Evolutionary conservation across 306 rosid species (phyloP).

Genomic region (Quercus glauca): DNA sequence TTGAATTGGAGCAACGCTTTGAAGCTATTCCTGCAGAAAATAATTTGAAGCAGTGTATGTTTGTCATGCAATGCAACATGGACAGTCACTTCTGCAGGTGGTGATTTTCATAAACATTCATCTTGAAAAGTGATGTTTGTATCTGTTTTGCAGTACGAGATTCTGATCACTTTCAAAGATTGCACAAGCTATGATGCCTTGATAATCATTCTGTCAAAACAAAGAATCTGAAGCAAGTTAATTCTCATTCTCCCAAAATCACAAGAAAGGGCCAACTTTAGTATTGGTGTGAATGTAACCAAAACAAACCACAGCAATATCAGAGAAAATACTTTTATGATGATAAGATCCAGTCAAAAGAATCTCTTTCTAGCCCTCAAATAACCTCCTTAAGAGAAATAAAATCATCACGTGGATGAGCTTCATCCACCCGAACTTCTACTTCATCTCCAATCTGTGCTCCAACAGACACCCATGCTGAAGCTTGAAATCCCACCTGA

Average conservation of each 20-base stretch:
- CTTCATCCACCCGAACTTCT: conserved; percentile 69
- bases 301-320: neutral
- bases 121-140: neutral
- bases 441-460: conserved; percentile 80
- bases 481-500: conserved; percentile 87
- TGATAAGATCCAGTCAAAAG: neutral
- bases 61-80: neutral
- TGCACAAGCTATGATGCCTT: neutral
- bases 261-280: neutral
- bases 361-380: conserved; percentile 28
- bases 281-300: neutral
- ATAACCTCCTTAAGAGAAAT: conserved; percentile 68
- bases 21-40: neutral
- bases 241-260: neutral
- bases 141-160: neutral
- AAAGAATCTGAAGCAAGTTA: neutral
- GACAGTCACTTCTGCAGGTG: neutral
- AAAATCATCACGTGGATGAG: conserved; percentile 86
- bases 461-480: conserved; percentile 72
- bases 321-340: neutral
- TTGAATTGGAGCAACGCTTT: neutral
- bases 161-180: neutral
- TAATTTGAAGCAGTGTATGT: neutral
- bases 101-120: neutral
- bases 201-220: neutral